Base-by-base conservation (phyloP, 306 rosid species). In the Castanospermum australe region DNA sequence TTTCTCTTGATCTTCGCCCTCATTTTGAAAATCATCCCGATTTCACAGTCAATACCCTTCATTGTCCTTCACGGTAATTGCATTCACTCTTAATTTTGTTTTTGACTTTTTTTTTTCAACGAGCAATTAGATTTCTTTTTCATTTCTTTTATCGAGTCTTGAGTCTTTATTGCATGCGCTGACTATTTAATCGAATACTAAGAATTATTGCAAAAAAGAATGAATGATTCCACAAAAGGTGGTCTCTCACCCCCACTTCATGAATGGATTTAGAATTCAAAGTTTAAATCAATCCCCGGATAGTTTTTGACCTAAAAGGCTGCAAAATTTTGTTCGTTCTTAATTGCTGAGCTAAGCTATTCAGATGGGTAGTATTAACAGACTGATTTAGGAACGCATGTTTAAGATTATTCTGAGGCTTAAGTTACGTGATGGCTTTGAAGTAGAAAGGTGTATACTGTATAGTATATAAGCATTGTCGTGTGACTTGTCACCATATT, bases 51-150 rank as follows among this genome's bases (percentile, higher is more conserved):
- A 8, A 33, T 87, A 2, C 96, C 98, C 48, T 94, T 94, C 66
- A 84, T 92, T 28, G 89, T 94, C 0, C 86, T 94, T 51, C 97
- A 94, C 50, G 98, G 98, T 94, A 82, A 42, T 62, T 13, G 8
- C 32, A n/a, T 33, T 52, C 42, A 47, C 0, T 39, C 38, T 47
- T n/a, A n/a, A n/a, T n/a, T 18, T 59, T 21, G 5, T 17, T 18
- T 36, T 32, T 21, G 3, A n/a, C 0, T 25, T 20, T 33, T 33
- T 24, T 11, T 14, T 13, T 14, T 42, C 8, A n/a, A n/a, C n/a
- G n/a, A n/a, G n/a, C n/a, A n/a, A n/a, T n/a, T n/a, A n/a, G n/a
- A n/a, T n/a, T n/a, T n/a, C n/a, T n/a, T n/a, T n/a, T n/a, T n/a
- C n/a, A n/a, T n/a, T n/a, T n/a, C n/a, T n/a, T n/a, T n/a, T n/a